These are phyloP conservation scores for Nemania diffusa DNA, from an alignment of 2,329 filamentous ascomycete genomes.

Conservation along the genomic window DNA sequence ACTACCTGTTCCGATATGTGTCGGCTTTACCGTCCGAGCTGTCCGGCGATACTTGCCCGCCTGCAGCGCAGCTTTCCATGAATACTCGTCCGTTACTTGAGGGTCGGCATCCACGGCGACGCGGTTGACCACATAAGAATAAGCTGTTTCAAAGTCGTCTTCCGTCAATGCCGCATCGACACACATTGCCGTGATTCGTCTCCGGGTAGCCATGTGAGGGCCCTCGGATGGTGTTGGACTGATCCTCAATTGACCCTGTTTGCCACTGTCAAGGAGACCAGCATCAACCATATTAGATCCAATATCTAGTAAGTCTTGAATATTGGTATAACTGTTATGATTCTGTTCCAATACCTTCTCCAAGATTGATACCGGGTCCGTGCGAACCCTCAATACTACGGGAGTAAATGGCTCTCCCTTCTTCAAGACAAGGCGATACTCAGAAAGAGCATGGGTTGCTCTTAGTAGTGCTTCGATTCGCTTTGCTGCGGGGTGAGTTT, in stretches of 20 bases:
- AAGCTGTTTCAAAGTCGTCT: constrained; percentile 86
- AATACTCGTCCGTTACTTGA: constrained; percentile 68
- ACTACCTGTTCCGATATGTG: constrained; percentile 68
- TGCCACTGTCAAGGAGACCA: constrained; percentile 56
- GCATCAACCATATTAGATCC: constrained; percentile 73
- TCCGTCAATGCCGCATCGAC: constrained; percentile 80
- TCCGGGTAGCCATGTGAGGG: constrained; percentile 61
- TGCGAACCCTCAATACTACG: constrained; percentile 79
- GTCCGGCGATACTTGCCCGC: constrained; percentile 78
- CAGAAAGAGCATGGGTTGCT: constrained; percentile 79
- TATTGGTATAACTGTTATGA: constrained; percentile 74
- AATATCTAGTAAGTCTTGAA: constrained; percentile 78
- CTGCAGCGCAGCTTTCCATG: constrained; percentile 81
- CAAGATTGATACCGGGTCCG: constrained; percentile 78
- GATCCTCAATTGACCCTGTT: constrained; percentile 44
- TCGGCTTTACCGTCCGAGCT: constrained; percentile 63
- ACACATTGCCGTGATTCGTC: constrained; percentile 81
- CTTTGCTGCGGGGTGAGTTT: constrained; percentile 61
- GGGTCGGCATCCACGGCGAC: constrained; percentile 57
- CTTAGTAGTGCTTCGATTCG: constrained; percentile 72
- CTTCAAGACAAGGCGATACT: constrained; percentile 81
- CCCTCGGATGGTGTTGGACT: constrained; percentile 43
- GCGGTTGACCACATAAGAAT: constrained; percentile 81
- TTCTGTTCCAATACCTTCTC: constrained; percentile 81
- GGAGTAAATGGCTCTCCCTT: constrained; percentile 84